These are phyloP conservation scores for Alternaria sp. DNA, from an alignment of 2,329 filamentous ascomycete genomes.

Conservation along the genomic window DNA sequence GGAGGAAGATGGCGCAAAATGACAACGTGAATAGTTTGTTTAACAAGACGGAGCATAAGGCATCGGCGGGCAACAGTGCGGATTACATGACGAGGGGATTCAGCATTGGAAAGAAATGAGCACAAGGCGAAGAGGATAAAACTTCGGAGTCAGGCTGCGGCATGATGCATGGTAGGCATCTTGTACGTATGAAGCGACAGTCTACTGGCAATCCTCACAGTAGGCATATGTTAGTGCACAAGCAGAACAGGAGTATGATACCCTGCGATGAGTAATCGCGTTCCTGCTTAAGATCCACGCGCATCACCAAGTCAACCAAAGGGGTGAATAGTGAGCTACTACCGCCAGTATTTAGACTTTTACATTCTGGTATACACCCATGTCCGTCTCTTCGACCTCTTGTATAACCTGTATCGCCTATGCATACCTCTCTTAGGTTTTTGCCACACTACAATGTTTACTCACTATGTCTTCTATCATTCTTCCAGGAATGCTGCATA, in stretches of 20 bases:
- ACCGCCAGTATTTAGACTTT: neutral
- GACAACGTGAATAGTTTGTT: constrained; percentile 60
- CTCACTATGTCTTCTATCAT: neutral
- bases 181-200: neutral
- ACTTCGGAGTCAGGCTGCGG: neutral
- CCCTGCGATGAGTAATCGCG: neutral
- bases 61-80: constrained; percentile 50
- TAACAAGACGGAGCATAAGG: constrained; percentile 49
- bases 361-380: neutral
- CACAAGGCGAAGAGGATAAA: neutral
- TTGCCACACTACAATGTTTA: neutral
- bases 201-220: neutral
- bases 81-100: constrained; percentile 62
- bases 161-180: neutral
- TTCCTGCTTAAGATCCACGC: neutral
- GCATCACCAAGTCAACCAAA: neutral
- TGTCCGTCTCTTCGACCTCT: neutral
- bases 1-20: constrained; percentile 71
- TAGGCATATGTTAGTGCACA: neutral
- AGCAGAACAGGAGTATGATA: neutral
- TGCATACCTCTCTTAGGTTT: neutral
- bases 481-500: neutral
- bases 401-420: neutral
- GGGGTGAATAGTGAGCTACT: neutral
- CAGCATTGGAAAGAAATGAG: constrained; percentile 47